Evolutionary conservation across 2,329 filamentous ascomycete species (phyloP).

Genomic region (Verticillium zaregamsianum): DNA sequence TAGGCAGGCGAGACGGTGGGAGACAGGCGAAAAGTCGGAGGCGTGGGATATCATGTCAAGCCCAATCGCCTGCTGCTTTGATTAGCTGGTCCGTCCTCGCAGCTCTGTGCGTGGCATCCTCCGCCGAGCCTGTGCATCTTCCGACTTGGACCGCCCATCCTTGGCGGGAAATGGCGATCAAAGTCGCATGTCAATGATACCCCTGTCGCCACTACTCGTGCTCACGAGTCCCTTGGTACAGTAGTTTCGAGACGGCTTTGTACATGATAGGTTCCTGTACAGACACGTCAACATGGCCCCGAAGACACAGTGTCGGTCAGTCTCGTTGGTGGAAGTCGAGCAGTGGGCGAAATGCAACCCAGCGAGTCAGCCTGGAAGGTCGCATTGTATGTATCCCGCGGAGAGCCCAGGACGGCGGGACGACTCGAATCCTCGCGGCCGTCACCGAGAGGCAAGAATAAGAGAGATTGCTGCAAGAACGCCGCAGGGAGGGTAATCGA

Average conservation of each 20-base stretch:
- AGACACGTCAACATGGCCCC: neutral
- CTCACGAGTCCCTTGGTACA: neutral
- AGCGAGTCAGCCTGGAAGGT: neutral
- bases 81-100: constrained; percentile 9
- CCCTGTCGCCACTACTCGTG: neutral
- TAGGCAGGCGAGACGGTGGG: constrained; percentile 1
- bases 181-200: constrained; percentile 7
- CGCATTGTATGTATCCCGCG: neutral
- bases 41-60: constrained; percentile 1
- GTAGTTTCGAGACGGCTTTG: neutral
- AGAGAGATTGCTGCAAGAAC: neutral
- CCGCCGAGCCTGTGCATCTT: constrained; percentile 2
- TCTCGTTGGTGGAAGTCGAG: neutral
- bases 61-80: constrained; percentile 8
- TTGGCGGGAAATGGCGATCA: constrained; percentile 15
- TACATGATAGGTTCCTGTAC: neutral
- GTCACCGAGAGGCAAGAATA: neutral
- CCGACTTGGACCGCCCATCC: constrained; percentile 10
- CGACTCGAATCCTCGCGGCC: neutral
- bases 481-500: neutral
- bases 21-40: neutral
- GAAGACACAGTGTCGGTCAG: neutral
- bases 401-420: neutral
- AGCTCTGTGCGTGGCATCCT: constrained; percentile 8
- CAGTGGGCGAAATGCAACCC: neutral